Conservation (phyloP, 176 grass and related monocot species). For the Carex scoparia region DNA sequence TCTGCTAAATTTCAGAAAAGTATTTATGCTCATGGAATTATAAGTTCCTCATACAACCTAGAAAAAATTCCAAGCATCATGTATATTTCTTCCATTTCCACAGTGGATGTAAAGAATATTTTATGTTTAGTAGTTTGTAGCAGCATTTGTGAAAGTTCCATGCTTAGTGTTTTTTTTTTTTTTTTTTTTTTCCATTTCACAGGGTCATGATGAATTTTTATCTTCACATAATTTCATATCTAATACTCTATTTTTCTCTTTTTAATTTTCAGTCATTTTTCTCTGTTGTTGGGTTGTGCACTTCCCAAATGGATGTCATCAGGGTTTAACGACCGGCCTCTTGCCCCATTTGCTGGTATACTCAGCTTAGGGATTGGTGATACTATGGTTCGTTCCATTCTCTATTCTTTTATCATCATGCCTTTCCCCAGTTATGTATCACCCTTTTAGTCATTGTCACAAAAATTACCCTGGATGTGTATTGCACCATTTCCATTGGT, state of each 20-base stretch:
- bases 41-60: neutral
- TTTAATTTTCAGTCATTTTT: conserved; percentile 69
- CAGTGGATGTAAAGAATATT: neutral
- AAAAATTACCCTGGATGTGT: neutral
- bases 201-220: conserved; percentile 9
- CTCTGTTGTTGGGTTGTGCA: conserved; percentile 84
- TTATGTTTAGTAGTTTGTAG: neutral
- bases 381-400: conserved; percentile 63
- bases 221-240: neutral
- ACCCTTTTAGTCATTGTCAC: neutral
- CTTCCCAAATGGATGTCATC: conserved; percentile 97
- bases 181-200: neutral
- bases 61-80: neutral
- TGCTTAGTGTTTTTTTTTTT: neutral
- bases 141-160: neutral
- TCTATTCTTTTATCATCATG: neutral
- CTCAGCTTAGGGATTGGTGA: conserved; percentile 98
- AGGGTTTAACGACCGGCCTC: conserved; percentile 76
- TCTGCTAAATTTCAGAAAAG: neutral
- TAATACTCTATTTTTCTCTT: conserved; percentile 4
- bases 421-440: neutral
- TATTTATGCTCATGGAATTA: neutral
- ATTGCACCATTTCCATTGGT: neutral
- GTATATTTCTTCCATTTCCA: neutral
- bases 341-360: conserved; percentile 92